Percentiles rank a stretch among this genome's conserved stretches.
Evolutionary conservation across 371 early-diverging fungal genomes (phyloP).

Genomic region (Mucor circinelloides): DNA sequence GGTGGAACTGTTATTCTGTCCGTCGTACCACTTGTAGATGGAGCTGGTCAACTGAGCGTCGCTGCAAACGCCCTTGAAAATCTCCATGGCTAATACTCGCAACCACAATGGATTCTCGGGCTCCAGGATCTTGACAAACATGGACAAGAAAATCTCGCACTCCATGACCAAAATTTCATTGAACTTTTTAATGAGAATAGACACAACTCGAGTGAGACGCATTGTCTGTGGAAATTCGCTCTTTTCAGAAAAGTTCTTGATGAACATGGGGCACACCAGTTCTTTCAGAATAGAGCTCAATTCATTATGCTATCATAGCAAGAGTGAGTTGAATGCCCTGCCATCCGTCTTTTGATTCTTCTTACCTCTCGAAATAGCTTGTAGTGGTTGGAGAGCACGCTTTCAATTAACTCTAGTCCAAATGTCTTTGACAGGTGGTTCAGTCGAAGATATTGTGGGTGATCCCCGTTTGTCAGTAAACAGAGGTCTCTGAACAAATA

Average conservation of each 20-base stretch:
- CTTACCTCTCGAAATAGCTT: conserved; percentile 73
- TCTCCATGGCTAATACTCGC: conserved; percentile 87
- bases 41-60: conserved; percentile 63
- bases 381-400: conserved; percentile 80
- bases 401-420: conserved; percentile 93
- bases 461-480: conserved; percentile 65
- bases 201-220: conserved; percentile 83
- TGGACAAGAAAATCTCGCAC: conserved; percentile 91
- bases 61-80: conserved; percentile 70
- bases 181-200: conserved; percentile 81
- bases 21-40: conserved; percentile 81
- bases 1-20: conserved; percentile 62
- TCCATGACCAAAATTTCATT: conserved; percentile 78
- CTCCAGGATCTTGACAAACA: conserved; percentile 83
- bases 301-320: conserved; percentile 63
- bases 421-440: conserved; percentile 72
- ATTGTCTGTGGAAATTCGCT: conserved; percentile 83
- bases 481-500: conserved; percentile 87
- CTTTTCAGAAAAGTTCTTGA: conserved; percentile 88
- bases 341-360: not conserved
- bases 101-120: conserved; percentile 85
- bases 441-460: conserved; percentile 71
- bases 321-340: not conserved
- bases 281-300: conserved; percentile 75
- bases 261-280: conserved; percentile 85